Percentiles rank a stretch among this genome's conserved stretches.
Evolutionary conservation across 306 rosid genomes (phyloP).

Genomic region (Trifolium dubium): DNA sequence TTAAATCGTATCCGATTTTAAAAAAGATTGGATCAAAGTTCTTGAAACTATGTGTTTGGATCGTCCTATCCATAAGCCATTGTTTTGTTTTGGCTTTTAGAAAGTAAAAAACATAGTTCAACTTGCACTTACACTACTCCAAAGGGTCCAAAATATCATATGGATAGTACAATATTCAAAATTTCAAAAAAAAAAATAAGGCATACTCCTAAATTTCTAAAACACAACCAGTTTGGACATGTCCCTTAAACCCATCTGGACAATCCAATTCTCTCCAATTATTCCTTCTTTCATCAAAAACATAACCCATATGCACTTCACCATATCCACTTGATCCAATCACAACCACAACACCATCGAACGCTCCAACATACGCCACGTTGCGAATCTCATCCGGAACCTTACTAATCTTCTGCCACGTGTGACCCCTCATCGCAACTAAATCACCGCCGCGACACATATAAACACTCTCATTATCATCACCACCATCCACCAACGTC

Average conservation of each 20-base stretch:
- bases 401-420: conserved; percentile 52
- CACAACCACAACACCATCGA: conserved; percentile 46
- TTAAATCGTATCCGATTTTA: background rate
- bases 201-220: conserved; percentile 48
- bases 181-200: background rate
- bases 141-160: background rate
- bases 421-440: background rate
- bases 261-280: conserved; percentile 51
- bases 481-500: conserved; percentile 44
- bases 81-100: background rate
- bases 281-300: conserved; percentile 36
- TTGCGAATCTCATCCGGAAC: conserved; percentile 54
- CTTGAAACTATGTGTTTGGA: background rate
- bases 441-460: conserved; percentile 52
- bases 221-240: conserved; percentile 70
- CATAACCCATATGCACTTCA: conserved; percentile 49
- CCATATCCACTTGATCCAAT: conserved; percentile 60
- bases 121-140: background rate
- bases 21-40: background rate
- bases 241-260: conserved; percentile 49
- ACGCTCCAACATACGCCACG: conserved; percentile 47
- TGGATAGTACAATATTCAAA: background rate
- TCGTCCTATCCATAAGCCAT: background rate
- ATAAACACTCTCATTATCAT: conserved; percentile 31
- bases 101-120: background rate